Evolutionary conservation across 805 yeast species (phyloP).

Genomic region (Wickerhamiella occidentalis): DNA sequence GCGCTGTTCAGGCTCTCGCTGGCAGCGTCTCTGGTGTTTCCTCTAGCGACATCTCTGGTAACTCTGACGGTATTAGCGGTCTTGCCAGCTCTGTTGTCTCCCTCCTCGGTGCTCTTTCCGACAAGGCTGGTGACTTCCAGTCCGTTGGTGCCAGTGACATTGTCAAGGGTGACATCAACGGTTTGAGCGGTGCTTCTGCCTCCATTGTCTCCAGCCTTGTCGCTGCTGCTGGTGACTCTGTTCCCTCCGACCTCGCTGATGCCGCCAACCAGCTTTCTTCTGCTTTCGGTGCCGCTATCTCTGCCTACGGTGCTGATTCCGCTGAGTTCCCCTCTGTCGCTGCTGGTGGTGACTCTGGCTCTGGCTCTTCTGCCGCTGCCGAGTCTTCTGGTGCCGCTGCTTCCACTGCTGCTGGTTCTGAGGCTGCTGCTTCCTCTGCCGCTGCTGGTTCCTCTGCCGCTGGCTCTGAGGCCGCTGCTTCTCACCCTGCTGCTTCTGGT

Average conservation of each 20-base stretch:
- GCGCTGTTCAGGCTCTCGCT: slow-evolving; percentile 8
- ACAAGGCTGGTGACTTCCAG: slow-evolving; percentile 20
- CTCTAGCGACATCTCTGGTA: slow-evolving; percentile 8
- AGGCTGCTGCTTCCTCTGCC: slow-evolving; percentile 2
- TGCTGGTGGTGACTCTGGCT: slow-evolving; percentile 12
- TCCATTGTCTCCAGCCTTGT: slow-evolving; percentile 15
- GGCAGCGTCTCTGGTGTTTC: slow-evolving; percentile 8
- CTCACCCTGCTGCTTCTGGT: slow-evolving; percentile 12
- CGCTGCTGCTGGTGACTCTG: slow-evolving; percentile 12
- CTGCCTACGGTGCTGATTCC: slow-evolving; percentile 7
- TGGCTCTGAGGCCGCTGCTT: neutral
- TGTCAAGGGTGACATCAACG: slow-evolving; percentile 20
- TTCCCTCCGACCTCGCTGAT: slow-evolving; percentile 13
- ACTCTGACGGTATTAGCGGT: slow-evolving; percentile 11
- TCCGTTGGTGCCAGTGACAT: slow-evolving; percentile 20
- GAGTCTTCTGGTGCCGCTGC: neutral
- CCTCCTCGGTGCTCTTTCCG: slow-evolving; percentile 17
- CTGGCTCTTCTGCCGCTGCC: slow-evolving; percentile 7
- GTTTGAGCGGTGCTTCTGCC: slow-evolving; percentile 17
- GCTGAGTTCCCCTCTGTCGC: slow-evolving; percentile 9
- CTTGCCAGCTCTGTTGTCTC: slow-evolving; percentile 13
- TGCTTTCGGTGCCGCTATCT: slow-evolving; percentile 8
- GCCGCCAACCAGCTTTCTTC: slow-evolving; percentile 12
- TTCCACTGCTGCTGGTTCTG: neutral
- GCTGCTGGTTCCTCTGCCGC: slow-evolving; percentile 6